Evolutionary conservation across 495 filamentous ascomycete genomes (phyloP).

Genomic region (Penicillium soppii): DNA sequence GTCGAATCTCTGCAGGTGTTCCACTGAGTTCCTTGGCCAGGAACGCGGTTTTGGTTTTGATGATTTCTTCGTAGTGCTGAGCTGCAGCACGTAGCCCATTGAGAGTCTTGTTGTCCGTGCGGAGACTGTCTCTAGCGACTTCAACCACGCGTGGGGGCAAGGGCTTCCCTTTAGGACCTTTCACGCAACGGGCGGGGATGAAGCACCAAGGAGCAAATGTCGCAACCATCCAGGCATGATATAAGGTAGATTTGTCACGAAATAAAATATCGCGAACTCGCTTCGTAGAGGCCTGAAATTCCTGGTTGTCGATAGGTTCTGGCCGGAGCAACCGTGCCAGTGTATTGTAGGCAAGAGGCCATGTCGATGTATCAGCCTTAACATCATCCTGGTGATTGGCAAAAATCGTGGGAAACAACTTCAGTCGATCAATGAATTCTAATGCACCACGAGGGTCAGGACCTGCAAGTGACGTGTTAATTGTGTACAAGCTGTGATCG

Average conservation of each 20-base stretch:
- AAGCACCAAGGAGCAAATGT: constrained; percentile 75
- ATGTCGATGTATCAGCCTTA: constrained; percentile 44
- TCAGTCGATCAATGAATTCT: constrained; percentile 68
- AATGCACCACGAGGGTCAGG: constrained; percentile 68
- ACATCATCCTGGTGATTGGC: constrained; percentile 46
- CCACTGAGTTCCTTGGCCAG: constrained; percentile 24
- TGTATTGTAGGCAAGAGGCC: constrained; percentile 40
- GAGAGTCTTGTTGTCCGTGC: constrained; percentile 68
- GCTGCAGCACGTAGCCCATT: constrained; percentile 65
- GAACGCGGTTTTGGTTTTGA: constrained; percentile 52
- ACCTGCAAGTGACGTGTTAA: constrained; percentile 38
- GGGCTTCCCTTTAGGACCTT: constrained; percentile 43
- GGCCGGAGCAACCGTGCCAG: constrained; percentile 31
- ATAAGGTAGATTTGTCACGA: constrained; percentile 56
- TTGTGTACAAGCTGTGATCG: too few species aligned
- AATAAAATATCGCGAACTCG: constrained; percentile 52
- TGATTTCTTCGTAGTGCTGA: constrained; percentile 57
- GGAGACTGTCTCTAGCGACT: constrained; percentile 75
- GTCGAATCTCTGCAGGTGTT: constrained; percentile 42
- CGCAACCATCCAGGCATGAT: constrained; percentile 73
- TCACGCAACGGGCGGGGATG: constrained; percentile 43
- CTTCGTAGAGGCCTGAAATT: constrained; percentile 8
- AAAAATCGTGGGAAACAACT: constrained; percentile 80
- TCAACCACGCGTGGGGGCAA: constrained; percentile 53
- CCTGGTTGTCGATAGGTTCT: constrained; percentile 6